Base-by-base conservation (phyloP, 306 rosid genomes). In the Styphnolobium japonicum region DNA sequence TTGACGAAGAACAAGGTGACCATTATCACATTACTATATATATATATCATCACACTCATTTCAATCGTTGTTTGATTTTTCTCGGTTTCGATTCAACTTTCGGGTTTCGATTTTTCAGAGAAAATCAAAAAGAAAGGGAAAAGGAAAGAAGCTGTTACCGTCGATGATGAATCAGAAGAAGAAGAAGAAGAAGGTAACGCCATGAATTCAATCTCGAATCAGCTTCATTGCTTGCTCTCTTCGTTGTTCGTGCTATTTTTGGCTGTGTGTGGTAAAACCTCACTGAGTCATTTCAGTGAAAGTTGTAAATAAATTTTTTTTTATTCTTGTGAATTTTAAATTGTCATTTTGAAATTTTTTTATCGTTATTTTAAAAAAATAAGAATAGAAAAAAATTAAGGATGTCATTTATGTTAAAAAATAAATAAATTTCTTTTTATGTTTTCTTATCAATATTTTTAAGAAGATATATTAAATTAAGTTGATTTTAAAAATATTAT, bases 161-260 rank as follows among this genome's bases (percentile, higher is more conserved):
- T 19, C 7, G 60, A 10, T 0, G 48, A 14, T 16, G n/a, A n/a
- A n/a, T 9, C 51, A 10, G 77, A 22, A 4, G 40, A 74, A 0
- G 84, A 80, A 11, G 58, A 58, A 21, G 82, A 78, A n/a, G 82
- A 58, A 49, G 84, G 87, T 84, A 84, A 64, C 25, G 12, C 22
- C 46, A 31, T 21, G 58, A 29, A 37, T 45, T 67, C 4, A 25
- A 43, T 19, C 23, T 67, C 39, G n/a, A 2, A 5, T 23, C 7
- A 66, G 22, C 61, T 49, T 61, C 42, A 22, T 52, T 18, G 43
- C 29, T 16, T 21, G 27, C 70, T 52, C 39, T 27, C 14, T 42
- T 56, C 36, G 21, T 2, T 52, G 1, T 64, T n/a, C n/a, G n/a
- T n/a, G n/a, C n/a, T n/a, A n/a, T n/a, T n/a, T 39, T 14, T 67